These are phyloP conservation scores for Pyrrhoderma lamaoense DNA, from an alignment of 1,284 basidiomycete genomes.

Conservation along the genomic window DNA sequence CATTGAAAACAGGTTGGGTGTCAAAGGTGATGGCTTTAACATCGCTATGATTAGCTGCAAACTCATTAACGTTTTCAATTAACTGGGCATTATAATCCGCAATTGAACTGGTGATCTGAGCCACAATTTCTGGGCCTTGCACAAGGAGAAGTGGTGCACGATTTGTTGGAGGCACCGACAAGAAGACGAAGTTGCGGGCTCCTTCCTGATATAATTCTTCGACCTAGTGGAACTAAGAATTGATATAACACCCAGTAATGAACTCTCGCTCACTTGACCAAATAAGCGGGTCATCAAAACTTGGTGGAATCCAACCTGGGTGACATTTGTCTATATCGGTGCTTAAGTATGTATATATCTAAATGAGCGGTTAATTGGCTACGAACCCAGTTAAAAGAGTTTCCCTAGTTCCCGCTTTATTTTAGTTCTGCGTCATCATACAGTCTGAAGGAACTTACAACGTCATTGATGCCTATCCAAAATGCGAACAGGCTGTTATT, in stretches of 20 bases:
- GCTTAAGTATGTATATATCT: neutral
- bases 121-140: conserved; percentile 36
- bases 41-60: conserved; percentile 35
- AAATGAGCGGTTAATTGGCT: too few relatives aligned
- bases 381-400: conserved; percentile 36
- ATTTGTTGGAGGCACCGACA: conserved; percentile 59
- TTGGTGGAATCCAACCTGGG: conserved; percentile 42
- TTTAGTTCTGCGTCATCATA: neutral
- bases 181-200: conserved; percentile 56
- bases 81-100: conserved; percentile 48
- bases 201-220: conserved; percentile 47
- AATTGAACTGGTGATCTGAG: conserved; percentile 35
- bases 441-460: conserved; percentile 32
- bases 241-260: neutral
- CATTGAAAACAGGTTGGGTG: conserved; percentile 51
- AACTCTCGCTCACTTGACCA: conserved; percentile 35
- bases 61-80: conserved; percentile 30
- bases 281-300: conserved; percentile 49
- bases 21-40: conserved; percentile 44
- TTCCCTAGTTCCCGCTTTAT: conserved; percentile 31
- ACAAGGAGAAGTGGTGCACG: conserved; percentile 47
- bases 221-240: conserved; percentile 30
- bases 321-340: conserved; percentile 44
- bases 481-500: conserved; percentile 51
- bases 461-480: conserved; percentile 64